These are phyloP conservation scores for Lasiodiplodia sp. DNA, from an alignment of 2,329 filamentous ascomycete genomes.

Conservation along the genomic window DNA sequence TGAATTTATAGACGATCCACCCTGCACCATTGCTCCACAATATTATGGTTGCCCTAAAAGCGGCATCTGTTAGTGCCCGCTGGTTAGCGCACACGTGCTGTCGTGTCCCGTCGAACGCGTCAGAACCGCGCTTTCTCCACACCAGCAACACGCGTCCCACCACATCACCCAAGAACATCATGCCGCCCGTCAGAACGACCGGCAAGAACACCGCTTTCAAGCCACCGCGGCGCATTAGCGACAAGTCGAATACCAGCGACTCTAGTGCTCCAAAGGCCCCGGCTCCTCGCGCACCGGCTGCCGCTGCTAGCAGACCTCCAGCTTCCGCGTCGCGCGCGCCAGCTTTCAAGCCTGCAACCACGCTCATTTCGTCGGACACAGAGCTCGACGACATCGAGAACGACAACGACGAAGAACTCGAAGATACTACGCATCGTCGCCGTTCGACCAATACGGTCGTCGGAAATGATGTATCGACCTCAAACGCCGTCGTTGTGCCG, in stretches of 20 bases:
- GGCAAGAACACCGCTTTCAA: conserved; percentile 40
- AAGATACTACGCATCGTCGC: conserved; percentile 31
- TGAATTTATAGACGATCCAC: conserved; percentile 1
- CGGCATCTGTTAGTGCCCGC: neutral
- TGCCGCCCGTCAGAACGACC: conserved; percentile 22
- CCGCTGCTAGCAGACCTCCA: conserved; percentile 34
- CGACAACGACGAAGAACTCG: conserved; percentile 37
- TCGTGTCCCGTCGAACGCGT: neutral
- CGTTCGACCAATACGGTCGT: conserved; percentile 23
- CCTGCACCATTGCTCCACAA: conserved; percentile 17
- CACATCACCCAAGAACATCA: conserved; percentile 14
- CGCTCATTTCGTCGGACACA: conserved; percentile 40
- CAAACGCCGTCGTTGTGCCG: conserved; percentile 20
- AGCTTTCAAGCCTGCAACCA: conserved; percentile 37
- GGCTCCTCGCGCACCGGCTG: conserved; percentile 36
- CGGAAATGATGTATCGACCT: neutral
- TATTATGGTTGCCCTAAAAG: conserved; percentile 1
- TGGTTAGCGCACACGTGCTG: conserved; percentile 8
- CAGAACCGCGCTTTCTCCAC: neutral
- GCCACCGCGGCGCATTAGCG: conserved; percentile 41
- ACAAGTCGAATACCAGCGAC: conserved; percentile 11
- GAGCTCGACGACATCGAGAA: conserved; percentile 40
- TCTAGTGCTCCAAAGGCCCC: conserved; percentile 31
- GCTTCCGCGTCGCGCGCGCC: conserved; percentile 35
- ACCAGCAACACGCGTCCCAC: conserved; percentile 6